phyloP scores from a whole-genome alignment of 768 basidiomycete species.

The Chalciporus pseudorubinellus region DNA sequence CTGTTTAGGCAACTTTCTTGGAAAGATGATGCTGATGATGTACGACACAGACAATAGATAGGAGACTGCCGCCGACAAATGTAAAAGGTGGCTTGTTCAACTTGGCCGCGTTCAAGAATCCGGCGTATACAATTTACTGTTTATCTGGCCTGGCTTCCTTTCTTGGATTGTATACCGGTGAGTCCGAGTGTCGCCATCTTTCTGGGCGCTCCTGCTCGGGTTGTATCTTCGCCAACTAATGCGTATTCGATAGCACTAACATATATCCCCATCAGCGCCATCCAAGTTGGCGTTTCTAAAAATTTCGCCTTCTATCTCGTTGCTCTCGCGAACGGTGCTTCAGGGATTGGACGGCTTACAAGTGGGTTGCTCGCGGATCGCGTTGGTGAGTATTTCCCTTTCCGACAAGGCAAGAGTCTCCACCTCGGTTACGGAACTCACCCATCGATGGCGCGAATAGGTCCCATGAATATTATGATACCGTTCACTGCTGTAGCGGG shows the following conservation, averaged over 20 bases:
- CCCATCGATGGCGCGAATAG: constrained; percentile 30
- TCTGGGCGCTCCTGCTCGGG: no score
- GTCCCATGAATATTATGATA: constrained; percentile 65
- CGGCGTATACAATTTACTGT: constrained; percentile 55
- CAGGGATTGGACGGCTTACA: constrained; percentile 56
- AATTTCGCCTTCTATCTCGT: constrained; percentile 63
- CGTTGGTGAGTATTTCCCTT: constrained; percentile 37
- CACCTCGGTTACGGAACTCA: no score
- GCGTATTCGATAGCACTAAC: constrained; percentile 49
- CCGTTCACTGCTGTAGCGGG: constrained; percentile 58
- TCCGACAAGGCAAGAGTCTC: not conserved
- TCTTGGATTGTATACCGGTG: constrained; percentile 69
- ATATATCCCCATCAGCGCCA: constrained; percentile 61
- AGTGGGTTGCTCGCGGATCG: constrained; percentile 55
- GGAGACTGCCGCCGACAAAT: constrained; percentile 54
- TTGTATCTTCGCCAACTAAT: constrained; percentile 3
- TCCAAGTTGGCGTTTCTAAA: constrained; percentile 43
- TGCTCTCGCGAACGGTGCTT: constrained; percentile 65
- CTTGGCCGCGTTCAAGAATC: constrained; percentile 44
- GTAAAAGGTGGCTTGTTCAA: constrained; percentile 59
- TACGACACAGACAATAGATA: constrained; percentile 29
- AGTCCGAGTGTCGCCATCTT: constrained; percentile 16
- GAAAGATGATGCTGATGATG: not conserved
- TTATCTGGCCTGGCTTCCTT: constrained; percentile 54
- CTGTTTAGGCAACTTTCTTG: constrained; percentile 4